Percentiles rank a stretch among this genome's conserved stretches.
phyloP scores from a whole-genome alignment of 306 rosid species.

The Cotoneaster glaucophyllus region DNA sequence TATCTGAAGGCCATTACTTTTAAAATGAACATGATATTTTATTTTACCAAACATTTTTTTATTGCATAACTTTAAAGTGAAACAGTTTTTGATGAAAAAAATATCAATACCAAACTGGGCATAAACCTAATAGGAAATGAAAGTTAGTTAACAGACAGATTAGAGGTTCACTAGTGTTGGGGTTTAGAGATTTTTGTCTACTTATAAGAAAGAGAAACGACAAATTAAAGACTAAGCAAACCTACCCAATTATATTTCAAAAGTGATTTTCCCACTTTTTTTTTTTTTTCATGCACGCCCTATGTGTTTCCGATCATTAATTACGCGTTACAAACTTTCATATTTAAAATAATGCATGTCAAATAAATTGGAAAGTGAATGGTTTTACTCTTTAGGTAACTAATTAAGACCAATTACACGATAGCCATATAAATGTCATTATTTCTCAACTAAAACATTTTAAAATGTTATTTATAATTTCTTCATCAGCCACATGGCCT shows the following conservation, averaged over 20 bases:
- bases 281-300: not conserved
- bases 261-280: not conserved
- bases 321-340: too few species aligned
- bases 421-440: not conserved
- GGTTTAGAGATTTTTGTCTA: too few species aligned
- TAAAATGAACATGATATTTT: too few species aligned
- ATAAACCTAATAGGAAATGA: not conserved
- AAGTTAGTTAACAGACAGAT: not conserved
- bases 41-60: too few species aligned
- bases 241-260: not conserved
- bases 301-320: too few species aligned
- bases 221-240: not conserved
- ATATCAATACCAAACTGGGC: too few species aligned
- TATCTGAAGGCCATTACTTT: too few species aligned
- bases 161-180: not conserved
- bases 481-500: not conserved
- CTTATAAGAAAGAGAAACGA: not conserved
- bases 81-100: too few species aligned
- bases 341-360: not conserved
- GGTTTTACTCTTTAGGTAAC: not conserved
- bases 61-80: too few species aligned
- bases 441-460: not conserved
- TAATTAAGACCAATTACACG: not conserved
- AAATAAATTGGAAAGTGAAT: too few species aligned
- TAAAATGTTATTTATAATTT: not conserved